Evolutionary conservation across 2,329 filamentous ascomycete species (phyloP).

Genomic region (Magnaporthiopsis poae): DNA sequence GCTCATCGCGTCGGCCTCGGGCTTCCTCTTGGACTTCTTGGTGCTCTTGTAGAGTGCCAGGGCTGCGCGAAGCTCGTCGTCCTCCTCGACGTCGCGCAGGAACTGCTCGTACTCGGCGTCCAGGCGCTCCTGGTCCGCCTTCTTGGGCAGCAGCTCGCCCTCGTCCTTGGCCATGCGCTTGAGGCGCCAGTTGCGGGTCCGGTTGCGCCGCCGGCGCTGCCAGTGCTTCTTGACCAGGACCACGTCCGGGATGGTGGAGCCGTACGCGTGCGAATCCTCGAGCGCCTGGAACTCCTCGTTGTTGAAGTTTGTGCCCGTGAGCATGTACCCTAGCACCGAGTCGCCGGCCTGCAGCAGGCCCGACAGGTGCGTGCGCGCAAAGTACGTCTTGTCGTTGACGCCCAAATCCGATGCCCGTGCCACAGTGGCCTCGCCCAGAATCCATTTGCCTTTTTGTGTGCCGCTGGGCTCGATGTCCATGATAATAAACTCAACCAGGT

Average conservation of each 20-base stretch:
- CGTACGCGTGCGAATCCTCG: slow-evolving; percentile 66
- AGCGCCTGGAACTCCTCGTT: slow-evolving; percentile 74
- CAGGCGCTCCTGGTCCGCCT: slow-evolving; percentile 77
- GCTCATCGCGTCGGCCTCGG: slow-evolving; percentile 53
- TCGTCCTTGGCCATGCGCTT: slow-evolving; percentile 89
- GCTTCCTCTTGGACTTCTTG: slow-evolving; percentile 35
- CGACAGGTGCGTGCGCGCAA: slow-evolving; percentile 82
- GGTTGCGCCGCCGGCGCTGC: slow-evolving; percentile 67
- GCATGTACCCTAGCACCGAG: slow-evolving; percentile 86
- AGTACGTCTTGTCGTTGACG: slow-evolving; percentile 76
- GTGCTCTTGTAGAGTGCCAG: slow-evolving; percentile 75
- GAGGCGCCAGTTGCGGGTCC: slow-evolving; percentile 81
- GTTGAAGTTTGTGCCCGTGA: slow-evolving; percentile 87
- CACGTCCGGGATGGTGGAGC: slow-evolving; percentile 76
- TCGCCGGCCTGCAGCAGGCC: slow-evolving; percentile 78
- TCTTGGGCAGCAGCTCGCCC: slow-evolving; percentile 73
- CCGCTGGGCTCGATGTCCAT: slow-evolving; percentile 84
- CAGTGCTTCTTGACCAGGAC: slow-evolving; percentile 96
- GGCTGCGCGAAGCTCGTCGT: slow-evolving; percentile 74
- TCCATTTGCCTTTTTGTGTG: slow-evolving; percentile 66
- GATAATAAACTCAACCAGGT: slow-evolving; percentile 84
- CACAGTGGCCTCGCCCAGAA: slow-evolving; percentile 78
- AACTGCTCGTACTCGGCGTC: slow-evolving; percentile 96
- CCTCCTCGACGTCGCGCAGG: slow-evolving; percentile 91
- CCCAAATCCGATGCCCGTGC: slow-evolving; percentile 80